Evolutionary conservation across 192 early-diverging fungal species (phyloP), one percentile per base, ranked within the genome.

Genomic region (Dimargaris cristalligena): DNA sequence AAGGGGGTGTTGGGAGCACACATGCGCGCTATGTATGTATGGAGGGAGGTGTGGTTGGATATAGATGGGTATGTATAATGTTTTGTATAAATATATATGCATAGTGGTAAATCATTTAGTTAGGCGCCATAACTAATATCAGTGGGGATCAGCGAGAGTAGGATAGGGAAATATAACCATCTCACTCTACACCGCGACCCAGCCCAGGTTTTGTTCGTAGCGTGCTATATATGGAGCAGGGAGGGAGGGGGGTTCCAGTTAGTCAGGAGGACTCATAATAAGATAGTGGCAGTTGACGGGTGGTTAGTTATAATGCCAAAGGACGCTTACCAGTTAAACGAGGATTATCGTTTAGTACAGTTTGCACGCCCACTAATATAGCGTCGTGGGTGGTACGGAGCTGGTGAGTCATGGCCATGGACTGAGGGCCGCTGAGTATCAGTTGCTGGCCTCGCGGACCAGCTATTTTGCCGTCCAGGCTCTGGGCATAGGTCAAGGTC

Each of bases 401-500:
- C 33, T 75, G 60, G 65, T 95, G 92, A 2, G 92, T 95, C 71
- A 92, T 79, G 30, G 72, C 67, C 78, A 88, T 75, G 2, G 87
- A 86, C 59, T 83, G 75, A 4, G 67, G 55, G n/a, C 82, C 77
- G 47, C 84, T 88, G 48, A 95, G 67, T n/a, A 75, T 54, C 8
- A 95, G 60, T 58, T 77, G 85, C 25, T 72, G 67, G 29, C 77
- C 73, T 8, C 64, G 63, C 4, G 54, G 67, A 4, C 75, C 63
- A 14, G 77, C 79, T 16, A 95, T 88, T 60, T 80, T 86, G 47
- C 85, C 87, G 67, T 95, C 90, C 28, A 92, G 72, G 62, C 88
- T 86, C 69, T 95, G 92, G 1, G 90, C 90, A 72, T 74, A 95
- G 2, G 92, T 95, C 47, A 95, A 71, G 0, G 89, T 93, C 11